These are phyloP conservation scores for Diaporthe nobilis DNA, from an alignment of 2,329 filamentous ascomycete species.

Conservation along the genomic window DNA sequence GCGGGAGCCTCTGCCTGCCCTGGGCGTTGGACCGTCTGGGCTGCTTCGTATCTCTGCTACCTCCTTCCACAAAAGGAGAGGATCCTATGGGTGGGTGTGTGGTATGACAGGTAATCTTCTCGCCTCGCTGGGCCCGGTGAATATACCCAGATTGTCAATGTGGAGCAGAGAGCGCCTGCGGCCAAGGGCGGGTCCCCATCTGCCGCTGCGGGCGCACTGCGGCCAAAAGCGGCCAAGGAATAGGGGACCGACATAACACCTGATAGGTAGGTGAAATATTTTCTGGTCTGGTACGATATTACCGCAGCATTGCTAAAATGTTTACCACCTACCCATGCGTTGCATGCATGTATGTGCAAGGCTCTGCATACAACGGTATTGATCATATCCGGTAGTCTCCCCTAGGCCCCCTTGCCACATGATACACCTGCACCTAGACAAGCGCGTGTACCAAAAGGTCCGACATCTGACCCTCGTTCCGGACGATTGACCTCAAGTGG, in stretches of 20 bases:
- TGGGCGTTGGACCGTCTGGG: not conserved
- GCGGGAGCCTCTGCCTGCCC: not conserved
- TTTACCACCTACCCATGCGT: not conserved
- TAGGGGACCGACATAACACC: slow-evolving; percentile 16
- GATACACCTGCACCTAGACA: not conserved
- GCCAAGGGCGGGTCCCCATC: slow-evolving; percentile 9
- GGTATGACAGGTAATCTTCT: not conserved
- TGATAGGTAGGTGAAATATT: slow-evolving; percentile 22
- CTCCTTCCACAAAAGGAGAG: slow-evolving; percentile 29
- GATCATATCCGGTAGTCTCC: not conserved
- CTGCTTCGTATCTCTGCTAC: not conserved
- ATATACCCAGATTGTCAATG: slow-evolving; percentile 34
- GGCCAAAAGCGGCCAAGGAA: slow-evolving; percentile 19
- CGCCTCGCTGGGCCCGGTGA: slow-evolving; percentile 17
- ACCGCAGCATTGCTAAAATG: not conserved
- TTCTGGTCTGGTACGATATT: slow-evolving; percentile 22
- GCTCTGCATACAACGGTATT: not conserved
- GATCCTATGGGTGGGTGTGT: slow-evolving; percentile 8
- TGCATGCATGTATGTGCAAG: not conserved
- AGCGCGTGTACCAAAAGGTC: slow-evolving; percentile 4
- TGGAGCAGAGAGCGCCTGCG: not conserved
- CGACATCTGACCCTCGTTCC: not conserved
- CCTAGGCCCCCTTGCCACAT: not conserved
- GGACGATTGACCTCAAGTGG: not conserved
- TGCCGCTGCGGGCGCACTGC: slow-evolving; percentile 7